These are phyloP conservation scores for Tremellales sp. DNA, from an alignment of 1,284 basidiomycete genomes.

Conservation along the genomic window DNA sequence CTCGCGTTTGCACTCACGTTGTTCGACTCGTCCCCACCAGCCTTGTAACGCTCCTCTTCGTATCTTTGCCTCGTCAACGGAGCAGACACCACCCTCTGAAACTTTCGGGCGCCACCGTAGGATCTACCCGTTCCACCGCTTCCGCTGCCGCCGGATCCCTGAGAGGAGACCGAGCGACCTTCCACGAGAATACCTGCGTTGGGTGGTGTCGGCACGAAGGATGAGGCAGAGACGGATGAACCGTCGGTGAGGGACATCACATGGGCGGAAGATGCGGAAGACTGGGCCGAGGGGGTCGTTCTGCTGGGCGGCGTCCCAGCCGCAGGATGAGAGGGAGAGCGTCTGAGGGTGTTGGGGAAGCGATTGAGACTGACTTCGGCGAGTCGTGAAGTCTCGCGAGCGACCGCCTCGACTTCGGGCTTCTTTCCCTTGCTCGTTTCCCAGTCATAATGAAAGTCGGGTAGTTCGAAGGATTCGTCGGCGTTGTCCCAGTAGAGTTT, in stretches of 20 bases:
- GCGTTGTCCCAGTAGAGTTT: slow-evolving; percentile 17
- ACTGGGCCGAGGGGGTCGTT: slow-evolving; percentile 16
- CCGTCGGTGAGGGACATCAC: slow-evolving; percentile 25
- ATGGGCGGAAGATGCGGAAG: slow-evolving; percentile 31
- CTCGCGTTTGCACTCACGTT: slow-evolving; percentile 8
- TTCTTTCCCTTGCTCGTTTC: slow-evolving; percentile 16
- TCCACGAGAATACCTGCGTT: slow-evolving; percentile 5
- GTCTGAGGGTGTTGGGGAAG: neutral
- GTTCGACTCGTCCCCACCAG: slow-evolving; percentile 6
- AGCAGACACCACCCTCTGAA: slow-evolving; percentile 36
- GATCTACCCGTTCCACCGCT: slow-evolving; percentile 10
- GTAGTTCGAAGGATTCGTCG: slow-evolving; percentile 32
- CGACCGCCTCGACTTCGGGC: slow-evolving; percentile 1
- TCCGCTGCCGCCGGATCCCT: slow-evolving; percentile 3
- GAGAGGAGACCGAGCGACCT: slow-evolving; percentile 7
- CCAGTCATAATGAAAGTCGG: slow-evolving; percentile 43
- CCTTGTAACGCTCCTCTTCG: slow-evolving; percentile 3
- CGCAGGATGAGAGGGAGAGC: slow-evolving; percentile 1
- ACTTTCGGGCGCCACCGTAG: slow-evolving; percentile 18
- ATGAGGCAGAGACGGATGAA: slow-evolving; percentile 27
- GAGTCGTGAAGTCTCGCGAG: slow-evolving; percentile 1
- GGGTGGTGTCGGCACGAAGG: slow-evolving; percentile 26
- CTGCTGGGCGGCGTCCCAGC: slow-evolving; percentile 3
- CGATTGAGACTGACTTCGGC: neutral
- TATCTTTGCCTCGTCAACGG: slow-evolving; percentile 13